Conservation (phyloP, 2,329 filamentous ascomycete genomes). For the Fusarium illudens region DNA sequence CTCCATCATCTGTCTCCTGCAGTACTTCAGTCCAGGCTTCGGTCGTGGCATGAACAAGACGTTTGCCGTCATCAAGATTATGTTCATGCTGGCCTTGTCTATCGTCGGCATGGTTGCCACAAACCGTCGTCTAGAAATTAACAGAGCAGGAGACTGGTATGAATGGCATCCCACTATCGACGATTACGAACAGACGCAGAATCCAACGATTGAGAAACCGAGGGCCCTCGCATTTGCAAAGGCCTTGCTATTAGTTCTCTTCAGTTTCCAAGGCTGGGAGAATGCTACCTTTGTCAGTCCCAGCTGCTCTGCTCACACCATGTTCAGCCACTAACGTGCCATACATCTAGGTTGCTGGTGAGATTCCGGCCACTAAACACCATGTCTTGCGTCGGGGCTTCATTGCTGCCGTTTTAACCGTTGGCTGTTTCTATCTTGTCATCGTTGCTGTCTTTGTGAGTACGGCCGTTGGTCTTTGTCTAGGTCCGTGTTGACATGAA, state of each 20-base stretch:
- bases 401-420: background rate
- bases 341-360: background rate
- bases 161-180: background rate
- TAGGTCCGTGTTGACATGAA: background rate
- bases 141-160: background rate
- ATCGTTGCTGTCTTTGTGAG: conserved; percentile 4
- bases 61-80: background rate
- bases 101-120: background rate
- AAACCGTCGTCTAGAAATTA: background rate
- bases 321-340: background rate
- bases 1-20: background rate
- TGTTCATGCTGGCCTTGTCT: background rate
- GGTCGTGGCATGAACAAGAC: conserved; percentile 1
- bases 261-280: conserved; percentile 10
- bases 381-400: background rate
- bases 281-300: conserved; percentile 7
- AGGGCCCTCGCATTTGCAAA: background rate
- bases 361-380: background rate
- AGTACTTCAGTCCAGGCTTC: conserved; percentile 4
- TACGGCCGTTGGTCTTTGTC: background rate
- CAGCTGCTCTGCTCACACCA: rapidly evolving
- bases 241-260: background rate
- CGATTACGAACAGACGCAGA: background rate
- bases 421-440: background rate
- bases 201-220: background rate